phyloP scores from a whole-genome alignment of 2,329 filamentous ascomycete species.

The Cercospora beticola region DNA sequence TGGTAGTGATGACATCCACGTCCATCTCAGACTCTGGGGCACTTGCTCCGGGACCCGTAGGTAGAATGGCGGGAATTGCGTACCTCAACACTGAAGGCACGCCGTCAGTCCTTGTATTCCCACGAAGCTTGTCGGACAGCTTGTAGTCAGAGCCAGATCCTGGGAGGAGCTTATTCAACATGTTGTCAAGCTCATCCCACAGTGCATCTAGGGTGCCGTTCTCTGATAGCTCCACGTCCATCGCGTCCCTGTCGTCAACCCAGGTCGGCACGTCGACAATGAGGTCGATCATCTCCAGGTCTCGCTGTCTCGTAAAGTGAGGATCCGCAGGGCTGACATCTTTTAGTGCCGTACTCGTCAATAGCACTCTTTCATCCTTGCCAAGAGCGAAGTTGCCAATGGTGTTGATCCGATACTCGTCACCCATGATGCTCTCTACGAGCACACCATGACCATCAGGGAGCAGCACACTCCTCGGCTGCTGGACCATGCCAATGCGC shows the following conservation, averaged over 20 bases:
- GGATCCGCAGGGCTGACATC: slow-evolving; percentile 77
- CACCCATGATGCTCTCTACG: slow-evolving; percentile 44
- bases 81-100: slow-evolving; percentile 34
- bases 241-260: neutral
- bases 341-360: slow-evolving; percentile 66
- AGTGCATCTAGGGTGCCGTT: slow-evolving; percentile 47
- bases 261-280: slow-evolving; percentile 55
- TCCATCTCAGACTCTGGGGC: slow-evolving; percentile 56
- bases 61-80: slow-evolving; percentile 53
- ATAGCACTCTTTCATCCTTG: slow-evolving; percentile 81
- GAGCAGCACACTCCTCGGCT: slow-evolving; percentile 48
- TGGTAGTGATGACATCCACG: slow-evolving; percentile 23
- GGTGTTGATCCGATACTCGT: slow-evolving; percentile 70
- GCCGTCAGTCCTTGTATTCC: neutral
- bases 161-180: slow-evolving; percentile 20
- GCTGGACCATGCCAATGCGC: slow-evolving; percentile 66
- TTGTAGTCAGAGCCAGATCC: slow-evolving; percentile 8
- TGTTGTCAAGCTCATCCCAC: slow-evolving; percentile 49
- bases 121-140: slow-evolving; percentile 20
- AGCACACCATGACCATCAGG: slow-evolving; percentile 33
- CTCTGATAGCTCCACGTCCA: slow-evolving; percentile 20
- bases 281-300: slow-evolving; percentile 71
- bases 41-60: slow-evolving; percentile 63
- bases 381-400: slow-evolving; percentile 80
- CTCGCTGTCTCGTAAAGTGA: slow-evolving; percentile 76